Evolutionary conservation across 2,329 filamentous ascomycete genomes (phyloP).

Genomic region (Fusarium haematococcum): DNA sequence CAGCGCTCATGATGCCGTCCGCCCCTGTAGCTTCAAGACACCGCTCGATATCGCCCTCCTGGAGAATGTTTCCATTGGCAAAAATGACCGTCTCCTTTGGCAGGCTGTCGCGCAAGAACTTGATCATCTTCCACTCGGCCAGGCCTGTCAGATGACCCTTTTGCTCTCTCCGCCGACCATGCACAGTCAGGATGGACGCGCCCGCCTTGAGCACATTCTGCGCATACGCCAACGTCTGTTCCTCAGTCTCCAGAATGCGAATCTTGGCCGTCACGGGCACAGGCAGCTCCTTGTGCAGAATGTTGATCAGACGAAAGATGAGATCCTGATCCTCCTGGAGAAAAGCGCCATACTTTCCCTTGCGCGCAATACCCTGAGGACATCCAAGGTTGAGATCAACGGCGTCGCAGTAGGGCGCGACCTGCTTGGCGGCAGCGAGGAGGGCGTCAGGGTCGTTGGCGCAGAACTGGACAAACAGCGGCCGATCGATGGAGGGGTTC

Average conservation of each 20-base stretch:
- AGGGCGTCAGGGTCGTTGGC: conserved; percentile 86
- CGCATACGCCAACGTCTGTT: conserved; percentile 90
- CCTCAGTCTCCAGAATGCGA: conserved; percentile 85
- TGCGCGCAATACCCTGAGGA: conserved; percentile 92
- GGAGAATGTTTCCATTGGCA: conserved; percentile 94
- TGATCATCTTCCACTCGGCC: conserved; percentile 90
- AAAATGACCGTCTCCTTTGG: conserved; percentile 93
- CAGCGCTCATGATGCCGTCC: conserved; percentile 95
- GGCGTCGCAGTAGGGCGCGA: conserved; percentile 90
- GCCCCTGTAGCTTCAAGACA: conserved; percentile 88
- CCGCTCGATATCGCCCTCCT: conserved; percentile 78
- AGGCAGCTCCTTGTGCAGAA: conserved; percentile 80
- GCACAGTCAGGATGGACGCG: conserved; percentile 92
- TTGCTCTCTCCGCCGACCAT: conserved; percentile 88
- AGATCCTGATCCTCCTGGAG: conserved; percentile 92
- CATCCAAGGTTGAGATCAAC: conserved; percentile 96
- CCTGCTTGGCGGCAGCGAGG: conserved; percentile 80
- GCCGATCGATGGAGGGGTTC: conserved; percentile 84
- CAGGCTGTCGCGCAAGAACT: conserved; percentile 83
- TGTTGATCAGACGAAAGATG: conserved; percentile 85
- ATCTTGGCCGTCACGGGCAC: conserved; percentile 97
- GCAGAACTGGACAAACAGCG: conserved; percentile 97
- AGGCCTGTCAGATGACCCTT: conserved; percentile 96
- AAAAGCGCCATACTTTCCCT: conserved; percentile 93
- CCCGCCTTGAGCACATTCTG: conserved; percentile 87